phyloP scores from a whole-genome alignment of 1,139 yeast species.

The Candida tropicalis region DNA sequence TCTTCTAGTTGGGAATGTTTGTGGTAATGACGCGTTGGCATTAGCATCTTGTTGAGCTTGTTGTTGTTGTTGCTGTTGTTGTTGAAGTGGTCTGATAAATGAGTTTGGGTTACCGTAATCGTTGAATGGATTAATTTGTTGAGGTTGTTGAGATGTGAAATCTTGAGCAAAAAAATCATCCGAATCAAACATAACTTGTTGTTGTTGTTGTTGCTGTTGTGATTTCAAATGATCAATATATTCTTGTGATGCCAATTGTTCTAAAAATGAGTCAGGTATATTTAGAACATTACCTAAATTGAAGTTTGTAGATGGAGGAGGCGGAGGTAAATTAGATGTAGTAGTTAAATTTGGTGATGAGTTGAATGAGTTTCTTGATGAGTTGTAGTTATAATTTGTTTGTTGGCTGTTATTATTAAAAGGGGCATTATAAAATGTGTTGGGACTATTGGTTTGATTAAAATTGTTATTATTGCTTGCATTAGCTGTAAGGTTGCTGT shows the following conservation, averaged over 20 bases:
- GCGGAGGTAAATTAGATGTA: conserved; percentile 11
- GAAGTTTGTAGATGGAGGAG: background rate
- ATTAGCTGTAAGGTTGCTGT: background rate
- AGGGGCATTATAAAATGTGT: conserved; percentile 6
- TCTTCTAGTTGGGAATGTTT: conserved; percentile 23
- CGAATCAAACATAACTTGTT: conserved; percentile 4
- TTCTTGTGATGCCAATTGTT: conserved; percentile 22
- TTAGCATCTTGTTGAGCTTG: conserved; percentile 16
- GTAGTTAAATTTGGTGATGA: conserved; percentile 23
- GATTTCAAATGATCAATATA: conserved; percentile 13
- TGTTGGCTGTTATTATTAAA: conserved; percentile 14
- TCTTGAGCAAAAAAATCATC: conserved; percentile 8
- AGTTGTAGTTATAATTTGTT: conserved; percentile 11
- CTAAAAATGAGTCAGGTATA: conserved; percentile 35
- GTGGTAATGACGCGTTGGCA: conserved; percentile 17
- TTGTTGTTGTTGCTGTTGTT: conserved; percentile 12
- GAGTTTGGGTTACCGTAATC: conserved; percentile 45
- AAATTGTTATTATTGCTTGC: background rate
- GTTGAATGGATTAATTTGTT: conserved; percentile 32
- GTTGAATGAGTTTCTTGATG: conserved; percentile 16
- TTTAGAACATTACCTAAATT: conserved; percentile 31
- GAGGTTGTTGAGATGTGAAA: conserved; percentile 4
- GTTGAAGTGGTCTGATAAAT: conserved; percentile 24
- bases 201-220: conserved; percentile 17
- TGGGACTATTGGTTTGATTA: background rate